Conservation (phyloP, 495 filamentous ascomycete genomes). For the Lichina pygmaea region DNA sequence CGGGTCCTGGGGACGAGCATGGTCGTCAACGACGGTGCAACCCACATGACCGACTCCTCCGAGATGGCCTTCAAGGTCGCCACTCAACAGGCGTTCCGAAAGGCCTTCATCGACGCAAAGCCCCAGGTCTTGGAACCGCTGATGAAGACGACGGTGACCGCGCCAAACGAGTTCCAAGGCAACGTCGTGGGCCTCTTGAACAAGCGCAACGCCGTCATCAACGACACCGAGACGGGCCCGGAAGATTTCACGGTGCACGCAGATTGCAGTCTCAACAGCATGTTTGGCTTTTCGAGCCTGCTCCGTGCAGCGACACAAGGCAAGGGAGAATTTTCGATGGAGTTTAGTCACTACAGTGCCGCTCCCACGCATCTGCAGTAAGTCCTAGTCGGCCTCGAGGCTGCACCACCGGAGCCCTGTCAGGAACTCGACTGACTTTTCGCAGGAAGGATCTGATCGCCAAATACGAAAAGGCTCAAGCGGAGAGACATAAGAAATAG, state of each 20-base stretch:
- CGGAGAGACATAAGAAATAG: slow-evolving; percentile 43
- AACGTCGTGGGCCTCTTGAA: slow-evolving; percentile 85
- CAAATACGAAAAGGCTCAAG: slow-evolving; percentile 67
- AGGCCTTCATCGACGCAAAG: slow-evolving; percentile 56
- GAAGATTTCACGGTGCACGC: slow-evolving; percentile 92
- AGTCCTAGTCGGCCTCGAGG: slow-evolving; percentile 11
- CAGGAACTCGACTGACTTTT: neutral
- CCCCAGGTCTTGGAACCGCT: slow-evolving; percentile 77
- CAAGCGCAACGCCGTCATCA: slow-evolving; percentile 85
- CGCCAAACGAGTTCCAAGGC: slow-evolving; percentile 94
- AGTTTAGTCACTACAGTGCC: slow-evolving; percentile 84
- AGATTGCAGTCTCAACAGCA: slow-evolving; percentile 76
- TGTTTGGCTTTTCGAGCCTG: slow-evolving; percentile 90
- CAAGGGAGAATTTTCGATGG: slow-evolving; percentile 98
- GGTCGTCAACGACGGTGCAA: slow-evolving; percentile 91
- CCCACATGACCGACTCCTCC: slow-evolving; percentile 92
- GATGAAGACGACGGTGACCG: slow-evolving; percentile 94
- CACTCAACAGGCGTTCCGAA: slow-evolving; percentile 90
- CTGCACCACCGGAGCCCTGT: neutral
- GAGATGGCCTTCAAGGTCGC: slow-evolving; percentile 97
- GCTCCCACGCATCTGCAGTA: slow-evolving; percentile 79
- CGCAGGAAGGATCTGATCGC: slow-evolving; percentile 61
- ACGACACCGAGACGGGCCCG: slow-evolving; percentile 78
- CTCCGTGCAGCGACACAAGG: slow-evolving; percentile 87
- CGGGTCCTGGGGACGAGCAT: slow-evolving; percentile 70